Evolutionary conservation across 306 rosid genomes (phyloP), one percentile per base, ranked within the genome.

Genomic region (Quercus cerris): DNA sequence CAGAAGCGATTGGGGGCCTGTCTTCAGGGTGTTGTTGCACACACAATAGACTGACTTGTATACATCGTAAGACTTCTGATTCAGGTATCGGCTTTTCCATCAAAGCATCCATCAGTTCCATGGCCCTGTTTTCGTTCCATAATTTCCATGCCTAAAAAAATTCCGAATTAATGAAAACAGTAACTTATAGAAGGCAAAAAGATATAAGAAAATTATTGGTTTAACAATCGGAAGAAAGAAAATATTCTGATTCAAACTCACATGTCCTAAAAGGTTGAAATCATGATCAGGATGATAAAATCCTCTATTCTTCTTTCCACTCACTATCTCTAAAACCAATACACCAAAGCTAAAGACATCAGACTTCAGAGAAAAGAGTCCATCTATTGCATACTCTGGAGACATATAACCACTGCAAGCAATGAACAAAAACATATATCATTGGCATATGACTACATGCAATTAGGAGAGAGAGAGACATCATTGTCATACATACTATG

Each of bases 61-160:
- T 87, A 73, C 83, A 84, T 56, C 92, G 73, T 19, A 78, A 18
- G 35, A 68, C 86, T 73, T 71, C 89, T 2, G 73, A n/a, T 30
- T 25, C 5, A 0, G 73, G 10, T 66, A 62, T 56, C 19, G 81
- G 15, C 30, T 75, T 80, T 54, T 56, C 88, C 18, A 87, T 62
- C 58, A 81, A 31, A 11, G 81, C 70, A 83, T 91, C 96, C 64
- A 84, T 81, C 73, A 91, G 3, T 57, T 89, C 93, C 74, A 71
- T 17, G 19, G 70, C 69, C 69, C 70, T 87, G 7, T 55, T 76
- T 86, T 87, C 96, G 54, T 70, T 87, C 93, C 96, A 89, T 23
- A 89, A 55, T 64, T 88, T 81, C 95, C 93, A 89, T 68, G 91
- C 90, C 94, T 87, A 77, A 31, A 73, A 78, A 31, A 58, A 78